A percentile compares a stretch with the other conserved stretches of the same genome.
These are phyloP conservation scores for Blastobotrys ciferrii DNA, from an alignment of 1,139 yeast genomes.

Conservation along the genomic window DNA sequence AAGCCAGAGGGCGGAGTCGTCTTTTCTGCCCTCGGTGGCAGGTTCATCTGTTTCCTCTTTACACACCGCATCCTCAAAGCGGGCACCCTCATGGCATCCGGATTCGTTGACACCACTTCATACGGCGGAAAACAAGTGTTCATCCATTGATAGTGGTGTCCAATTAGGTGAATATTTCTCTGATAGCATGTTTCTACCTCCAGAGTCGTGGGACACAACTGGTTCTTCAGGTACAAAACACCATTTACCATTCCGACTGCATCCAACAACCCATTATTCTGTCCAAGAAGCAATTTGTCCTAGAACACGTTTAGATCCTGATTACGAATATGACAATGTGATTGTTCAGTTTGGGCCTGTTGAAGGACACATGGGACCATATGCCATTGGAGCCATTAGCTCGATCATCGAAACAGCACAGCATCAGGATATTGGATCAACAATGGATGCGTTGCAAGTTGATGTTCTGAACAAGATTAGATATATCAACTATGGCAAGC, in stretches of 20 bases:
- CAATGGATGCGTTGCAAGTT: constrained; percentile 65
- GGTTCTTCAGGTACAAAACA: too few relatives aligned
- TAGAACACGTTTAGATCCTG: constrained; percentile 41
- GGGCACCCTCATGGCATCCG: background rate
- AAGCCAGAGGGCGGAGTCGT: constrained; percentile 9
- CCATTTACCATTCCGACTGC: constrained; percentile 21
- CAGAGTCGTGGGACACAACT: constrained; percentile 26
- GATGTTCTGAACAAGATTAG: constrained; percentile 49
- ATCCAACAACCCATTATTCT: constrained; percentile 43
- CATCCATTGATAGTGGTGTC: background rate
- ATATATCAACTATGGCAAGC: constrained; percentile 38
- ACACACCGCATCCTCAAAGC: background rate
- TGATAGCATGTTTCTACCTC: constrained; percentile 24
- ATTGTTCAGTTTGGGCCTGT: constrained; percentile 51
- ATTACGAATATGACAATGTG: constrained; percentile 53
- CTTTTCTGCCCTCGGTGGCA: constrained; percentile 8
- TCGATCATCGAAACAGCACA: constrained; percentile 27
- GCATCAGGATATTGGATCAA: constrained; percentile 40
- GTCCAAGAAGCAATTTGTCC: constrained; percentile 48
- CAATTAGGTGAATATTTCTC: background rate
- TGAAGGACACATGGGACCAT: constrained; percentile 40
- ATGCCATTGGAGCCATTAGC: constrained; percentile 26
- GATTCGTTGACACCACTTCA: background rate
- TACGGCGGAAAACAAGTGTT: background rate
- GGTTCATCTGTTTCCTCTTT: constrained; percentile 3